Evolutionary conservation across 495 filamentous ascomycete genomes (phyloP).

Genomic region (Emericellopsis terricola): DNA sequence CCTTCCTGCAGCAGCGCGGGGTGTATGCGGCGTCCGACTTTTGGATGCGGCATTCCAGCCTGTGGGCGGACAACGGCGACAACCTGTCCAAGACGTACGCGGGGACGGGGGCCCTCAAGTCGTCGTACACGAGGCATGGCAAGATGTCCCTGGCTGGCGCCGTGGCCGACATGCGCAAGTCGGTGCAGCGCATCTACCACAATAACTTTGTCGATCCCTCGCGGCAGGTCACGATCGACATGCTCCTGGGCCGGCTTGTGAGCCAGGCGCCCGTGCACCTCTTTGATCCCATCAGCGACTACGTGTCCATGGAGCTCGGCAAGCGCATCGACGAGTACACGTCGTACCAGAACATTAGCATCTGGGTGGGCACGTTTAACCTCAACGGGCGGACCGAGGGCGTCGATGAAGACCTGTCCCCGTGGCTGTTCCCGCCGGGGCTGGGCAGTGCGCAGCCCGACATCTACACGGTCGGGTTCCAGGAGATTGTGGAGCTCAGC

Average conservation of each 20-base stretch:
- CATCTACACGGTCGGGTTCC: slow-evolving; percentile 80
- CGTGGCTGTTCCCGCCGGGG: slow-evolving; percentile 55
- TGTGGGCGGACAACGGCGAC: slow-evolving; percentile 99
- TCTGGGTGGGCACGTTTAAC: slow-evolving; percentile 84
- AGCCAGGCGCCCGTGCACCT: slow-evolving; percentile 71
- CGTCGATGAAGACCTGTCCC: slow-evolving; percentile 57
- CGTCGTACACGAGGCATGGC: slow-evolving; percentile 85
- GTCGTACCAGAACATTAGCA: slow-evolving; percentile 27
- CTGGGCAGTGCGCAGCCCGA: slow-evolving; percentile 41
- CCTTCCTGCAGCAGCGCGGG: slow-evolving; percentile 52
- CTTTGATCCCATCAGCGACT: slow-evolving; percentile 88
- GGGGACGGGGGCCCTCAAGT: slow-evolving; percentile 86
- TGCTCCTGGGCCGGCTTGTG: slow-evolving; percentile 67
- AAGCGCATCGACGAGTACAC: slow-evolving; percentile 36
- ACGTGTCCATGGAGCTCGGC: slow-evolving; percentile 55
- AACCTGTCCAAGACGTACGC: slow-evolving; percentile 90
- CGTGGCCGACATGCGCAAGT: slow-evolving; percentile 89
- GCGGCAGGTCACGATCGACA: slow-evolving; percentile 85
- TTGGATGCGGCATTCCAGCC: slow-evolving; percentile 71
- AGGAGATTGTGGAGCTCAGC: slow-evolving; percentile 92
- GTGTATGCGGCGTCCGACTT: slow-evolving; percentile 56
- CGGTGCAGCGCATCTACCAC: slow-evolving; percentile 80
- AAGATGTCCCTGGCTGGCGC: slow-evolving; percentile 93
- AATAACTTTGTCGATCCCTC: slow-evolving; percentile 95
- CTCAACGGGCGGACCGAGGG: slow-evolving; percentile 71